phyloP scores from a whole-genome alignment of 192 early-diverging fungal genomes.

The Allomyces arbusculus region DNA sequence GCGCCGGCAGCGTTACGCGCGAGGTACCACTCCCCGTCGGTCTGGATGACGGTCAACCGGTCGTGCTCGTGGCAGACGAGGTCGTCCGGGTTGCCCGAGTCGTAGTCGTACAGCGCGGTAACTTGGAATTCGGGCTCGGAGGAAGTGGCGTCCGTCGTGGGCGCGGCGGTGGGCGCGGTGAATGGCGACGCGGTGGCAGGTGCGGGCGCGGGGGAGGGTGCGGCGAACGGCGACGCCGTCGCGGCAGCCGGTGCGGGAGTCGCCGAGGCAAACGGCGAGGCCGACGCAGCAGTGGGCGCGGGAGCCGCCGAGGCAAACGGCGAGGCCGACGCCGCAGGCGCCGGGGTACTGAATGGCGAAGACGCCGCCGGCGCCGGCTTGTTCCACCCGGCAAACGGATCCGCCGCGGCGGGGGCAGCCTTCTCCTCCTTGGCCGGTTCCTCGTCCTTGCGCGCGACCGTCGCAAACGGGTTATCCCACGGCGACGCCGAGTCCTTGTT shows the following conservation, averaged over 20 bases:
- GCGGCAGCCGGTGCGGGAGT: not conserved
- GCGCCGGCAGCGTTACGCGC: not conserved
- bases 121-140: no score
- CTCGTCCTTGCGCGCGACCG: no score
- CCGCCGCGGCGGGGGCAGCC: not conserved
- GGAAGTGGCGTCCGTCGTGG: no score
- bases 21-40: not conserved
- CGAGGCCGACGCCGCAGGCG: not conserved
- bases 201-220: not conserved
- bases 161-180: no score
- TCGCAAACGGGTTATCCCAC: no score
- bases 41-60: not conserved
- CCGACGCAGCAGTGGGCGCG: not conserved
- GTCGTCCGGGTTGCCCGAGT: not conserved
- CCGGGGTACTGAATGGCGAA: not conserved
- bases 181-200: not conserved
- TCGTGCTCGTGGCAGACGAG: not conserved
- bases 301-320: not conserved
- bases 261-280: not conserved
- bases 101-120: not conserved
- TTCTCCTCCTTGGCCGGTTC: no score
- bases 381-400: not conserved
- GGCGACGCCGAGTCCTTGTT: no score
- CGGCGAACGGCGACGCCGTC: not conserved
- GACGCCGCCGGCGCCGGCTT: no score